Evolutionary conservation across 2,329 filamentous ascomycete species (phyloP), one percentile per base, ranked within the genome.

Genomic region (Fusarium foetens): DNA sequence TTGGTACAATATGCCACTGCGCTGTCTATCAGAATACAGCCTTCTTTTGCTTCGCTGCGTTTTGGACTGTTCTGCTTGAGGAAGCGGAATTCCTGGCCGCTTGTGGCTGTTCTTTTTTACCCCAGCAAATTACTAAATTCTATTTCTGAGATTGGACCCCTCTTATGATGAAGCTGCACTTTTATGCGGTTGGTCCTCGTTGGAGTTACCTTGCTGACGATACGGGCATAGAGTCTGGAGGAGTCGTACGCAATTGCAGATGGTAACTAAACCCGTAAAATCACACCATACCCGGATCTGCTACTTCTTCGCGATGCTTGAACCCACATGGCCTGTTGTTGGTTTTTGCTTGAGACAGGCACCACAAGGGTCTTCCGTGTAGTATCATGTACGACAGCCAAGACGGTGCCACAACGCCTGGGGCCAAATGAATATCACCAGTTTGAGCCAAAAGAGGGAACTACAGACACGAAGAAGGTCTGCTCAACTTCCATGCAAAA

Each of bases 101-200:
- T 70, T 63, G 49, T 72, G 63, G 61, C 64, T 57, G 21, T 60
- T 73, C 57, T 55, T 36, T 54, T 51, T 53, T 67, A 63, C 49
- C 74, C 72, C 38, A 64, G 69, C 54, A 46, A 52, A 63, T 70
- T 58, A 61, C 39, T 68, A 38, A 57, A 72, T 63, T 66, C 57
- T 68, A 67, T 65, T 75, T 73, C 71, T 71, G 33, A 71, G 69
- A 77, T 75, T 74, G 73, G 72, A 75, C 62, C 67, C 74, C 71
- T 69, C 66, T 48, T 42, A 46, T 64, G 49, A 65, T 58, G 45
- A 68, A 72, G 57, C 58, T 42, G 54, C 68, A 63, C 55, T 53
- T 55, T 69, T 58, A 76, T 77, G 76, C 76, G 36, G 76, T 77
- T 77, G 73, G 76, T 63, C 65, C 64, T 66, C 61, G 27, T 51